A percentile compares a stretch with the other conserved stretches of the same genome.
phyloP scores from a whole-genome alignment of 768 basidiomycete genomes.

The Kondoa malvinella region DNA sequence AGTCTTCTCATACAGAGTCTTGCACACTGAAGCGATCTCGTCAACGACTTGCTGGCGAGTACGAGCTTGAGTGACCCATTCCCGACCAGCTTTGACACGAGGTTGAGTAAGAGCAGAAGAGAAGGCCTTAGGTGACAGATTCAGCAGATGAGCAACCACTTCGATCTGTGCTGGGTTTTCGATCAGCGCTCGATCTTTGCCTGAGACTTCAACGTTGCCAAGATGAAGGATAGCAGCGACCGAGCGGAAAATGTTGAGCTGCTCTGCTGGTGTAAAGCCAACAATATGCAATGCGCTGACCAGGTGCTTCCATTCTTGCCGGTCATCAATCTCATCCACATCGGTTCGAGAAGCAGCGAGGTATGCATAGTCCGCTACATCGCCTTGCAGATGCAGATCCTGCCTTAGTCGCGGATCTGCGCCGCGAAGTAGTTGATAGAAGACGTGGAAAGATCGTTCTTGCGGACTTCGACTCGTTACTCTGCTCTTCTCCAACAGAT shows the following conservation, averaged over 20 bases:
- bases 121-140: conserved; percentile 72
- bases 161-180: conserved; percentile 29
- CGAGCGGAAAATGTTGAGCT: conserved; percentile 81
- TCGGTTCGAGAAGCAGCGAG: conserved; percentile 73
- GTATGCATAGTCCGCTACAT: conserved; percentile 69
- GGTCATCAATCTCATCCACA: conserved; percentile 90
- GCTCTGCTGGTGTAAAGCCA: conserved; percentile 68
- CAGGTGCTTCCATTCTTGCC: conserved; percentile 66
- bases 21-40: conserved; percentile 76
- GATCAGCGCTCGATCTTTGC: conserved; percentile 43
- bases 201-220: conserved; percentile 71
- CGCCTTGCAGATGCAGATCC: conserved; percentile 33
- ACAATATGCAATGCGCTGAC: conserved; percentile 73
- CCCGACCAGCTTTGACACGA: conserved; percentile 77
- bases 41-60: conserved; percentile 81
- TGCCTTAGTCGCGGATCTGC: conserved; percentile 48
- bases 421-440: conserved; percentile 83
- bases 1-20: conserved; percentile 91
- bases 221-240: conserved; percentile 87
- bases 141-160: conserved; percentile 70
- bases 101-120: conserved; percentile 74
- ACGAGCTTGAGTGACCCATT: conserved; percentile 89
- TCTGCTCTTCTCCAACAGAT: conserved; percentile 88
- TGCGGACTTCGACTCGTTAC: conserved; percentile 74
- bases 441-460: conserved; percentile 89